A percentile compares a stretch with the other conserved stretches of the same genome.
These are phyloP conservation scores for Linanthus parryae DNA, from an alignment of 148 eudicot genomes.

Conservation along the genomic window DNA sequence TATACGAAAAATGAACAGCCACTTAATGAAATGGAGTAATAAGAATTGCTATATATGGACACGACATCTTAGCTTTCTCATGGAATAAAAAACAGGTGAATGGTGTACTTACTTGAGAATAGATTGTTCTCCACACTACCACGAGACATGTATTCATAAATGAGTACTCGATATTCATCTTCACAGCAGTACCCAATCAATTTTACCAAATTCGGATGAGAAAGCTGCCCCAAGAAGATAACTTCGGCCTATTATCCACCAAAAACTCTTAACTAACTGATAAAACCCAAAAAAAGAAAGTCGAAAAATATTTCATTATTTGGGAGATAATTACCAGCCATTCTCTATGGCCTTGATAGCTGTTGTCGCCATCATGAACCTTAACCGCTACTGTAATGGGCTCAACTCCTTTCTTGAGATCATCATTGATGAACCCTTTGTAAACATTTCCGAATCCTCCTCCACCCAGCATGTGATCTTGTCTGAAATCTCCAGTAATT, in stretches of 20 bases:
- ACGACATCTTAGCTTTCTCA: too few relatives aligned
- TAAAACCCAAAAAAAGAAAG: not conserved
- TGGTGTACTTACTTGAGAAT: constrained; percentile 63
- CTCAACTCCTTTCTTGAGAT: constrained; percentile 35
- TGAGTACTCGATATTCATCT: constrained; percentile 66
- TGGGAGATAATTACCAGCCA: constrained; percentile 64
- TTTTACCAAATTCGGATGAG: constrained; percentile 89
- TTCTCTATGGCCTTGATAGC: constrained; percentile 82
- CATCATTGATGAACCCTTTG: constrained; percentile 57
- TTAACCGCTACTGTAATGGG: constrained; percentile 78
- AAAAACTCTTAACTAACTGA: not conserved
- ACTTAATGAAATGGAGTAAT: too few relatives aligned
- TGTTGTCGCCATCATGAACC: constrained; percentile 84
- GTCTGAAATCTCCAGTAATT: constrained; percentile 67
- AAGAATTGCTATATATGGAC: too few relatives aligned
- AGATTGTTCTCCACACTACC: constrained; percentile 87
- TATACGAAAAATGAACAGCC: too few relatives aligned
- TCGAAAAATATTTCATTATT: too few relatives aligned
- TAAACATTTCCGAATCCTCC: constrained; percentile 93
- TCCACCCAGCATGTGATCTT: constrained; percentile 72
- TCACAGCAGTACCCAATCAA: constrained; percentile 88
- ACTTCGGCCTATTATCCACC: constrained; percentile 62
- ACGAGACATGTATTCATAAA: constrained; percentile 81
- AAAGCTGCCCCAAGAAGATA: constrained; percentile 83
- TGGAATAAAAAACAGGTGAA: too few relatives aligned